phyloP scores from a whole-genome alignment of 2,329 filamentous ascomycete genomes.

The Grosmannia huntii region DNA sequence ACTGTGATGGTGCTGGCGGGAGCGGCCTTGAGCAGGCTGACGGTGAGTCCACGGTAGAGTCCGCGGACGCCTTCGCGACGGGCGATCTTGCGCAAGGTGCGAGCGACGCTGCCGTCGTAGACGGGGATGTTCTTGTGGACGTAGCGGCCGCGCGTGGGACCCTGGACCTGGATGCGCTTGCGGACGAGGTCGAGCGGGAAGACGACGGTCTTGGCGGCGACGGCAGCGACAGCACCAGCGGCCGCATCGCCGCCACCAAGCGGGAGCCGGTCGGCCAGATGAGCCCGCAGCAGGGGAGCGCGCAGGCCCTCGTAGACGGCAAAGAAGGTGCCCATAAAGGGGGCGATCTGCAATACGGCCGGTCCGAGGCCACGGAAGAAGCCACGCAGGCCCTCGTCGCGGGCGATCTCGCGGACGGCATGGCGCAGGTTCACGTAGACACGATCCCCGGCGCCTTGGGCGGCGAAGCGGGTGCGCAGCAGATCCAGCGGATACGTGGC shows the following conservation, averaged over 20 bases:
- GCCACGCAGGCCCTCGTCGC: conserved; percentile 60
- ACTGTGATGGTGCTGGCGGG: conserved; percentile 87
- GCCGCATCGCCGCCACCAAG: conserved; percentile 73
- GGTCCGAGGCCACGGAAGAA: conserved; percentile 84
- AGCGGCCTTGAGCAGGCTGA: conserved; percentile 84
- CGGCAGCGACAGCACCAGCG: conserved; percentile 66
- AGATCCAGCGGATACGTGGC: conserved; percentile 88
- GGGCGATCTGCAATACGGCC: conserved; percentile 75
- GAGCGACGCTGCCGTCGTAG: conserved; percentile 54
- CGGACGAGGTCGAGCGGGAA: conserved; percentile 89
- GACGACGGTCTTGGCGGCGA: conserved; percentile 75
- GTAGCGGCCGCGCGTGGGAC: conserved; percentile 67
- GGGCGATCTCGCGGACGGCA: conserved; percentile 60
- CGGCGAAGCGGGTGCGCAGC: conserved; percentile 89
- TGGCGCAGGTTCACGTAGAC: conserved; percentile 63
- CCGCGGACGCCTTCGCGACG: conserved; percentile 63
- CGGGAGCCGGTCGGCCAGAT: conserved; percentile 27
- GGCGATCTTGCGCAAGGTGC: conserved; percentile 56
- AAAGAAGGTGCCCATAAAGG: conserved; percentile 97
- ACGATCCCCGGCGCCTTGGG: conserved; percentile 61
- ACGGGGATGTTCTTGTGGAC: conserved; percentile 80
- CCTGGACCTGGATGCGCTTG: conserved; percentile 91
- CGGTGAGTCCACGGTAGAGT: conserved; percentile 75
- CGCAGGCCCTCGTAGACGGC: conserved; percentile 71
- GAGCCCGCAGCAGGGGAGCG: conserved; percentile 27